Evolutionary conservation across 148 eudicot genomes (phyloP).

Genomic region (Rhododendron henanense): DNA sequence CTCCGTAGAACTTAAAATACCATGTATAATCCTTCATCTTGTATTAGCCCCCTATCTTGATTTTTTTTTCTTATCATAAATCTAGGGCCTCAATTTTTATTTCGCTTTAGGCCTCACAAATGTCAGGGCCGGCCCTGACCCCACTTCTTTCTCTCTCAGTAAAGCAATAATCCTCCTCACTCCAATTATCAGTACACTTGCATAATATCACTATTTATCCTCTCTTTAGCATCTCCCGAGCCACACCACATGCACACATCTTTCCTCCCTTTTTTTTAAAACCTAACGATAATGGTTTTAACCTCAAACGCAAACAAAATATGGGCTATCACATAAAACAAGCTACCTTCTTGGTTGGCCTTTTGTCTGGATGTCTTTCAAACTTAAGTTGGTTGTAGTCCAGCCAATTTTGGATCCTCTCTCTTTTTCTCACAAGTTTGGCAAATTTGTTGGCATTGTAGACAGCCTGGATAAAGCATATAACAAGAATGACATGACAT

Average conservation of each 20-base stretch:
- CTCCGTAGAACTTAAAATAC: no score
- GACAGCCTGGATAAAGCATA: slow-evolving; percentile 52
- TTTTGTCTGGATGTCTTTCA: slow-evolving; percentile 77
- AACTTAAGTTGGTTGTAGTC: slow-evolving; percentile 82
- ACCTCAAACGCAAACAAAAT: background rate
- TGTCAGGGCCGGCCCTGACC: no score
- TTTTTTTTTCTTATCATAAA: no score
- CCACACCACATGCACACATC: background rate
- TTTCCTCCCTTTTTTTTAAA: background rate
- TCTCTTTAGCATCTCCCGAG: background rate
- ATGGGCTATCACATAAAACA: background rate
- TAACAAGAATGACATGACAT: background rate
- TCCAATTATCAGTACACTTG: background rate
- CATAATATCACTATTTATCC: background rate
- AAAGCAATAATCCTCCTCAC: background rate
- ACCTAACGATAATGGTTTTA: background rate
- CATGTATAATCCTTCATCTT: no score
- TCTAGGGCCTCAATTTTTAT: no score
- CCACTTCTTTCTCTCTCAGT: background rate
- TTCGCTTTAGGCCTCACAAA: no score
- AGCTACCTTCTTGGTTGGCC: slow-evolving; percentile 72
- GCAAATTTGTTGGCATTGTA: slow-evolving; percentile 90
- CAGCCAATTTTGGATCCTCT: slow-evolving; percentile 76
- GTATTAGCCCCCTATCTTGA: no score
- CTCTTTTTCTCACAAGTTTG: slow-evolving; percentile 61